Base-by-base conservation (phyloP, 495 filamentous ascomycete species). In the Penicillium argentinense region DNA sequence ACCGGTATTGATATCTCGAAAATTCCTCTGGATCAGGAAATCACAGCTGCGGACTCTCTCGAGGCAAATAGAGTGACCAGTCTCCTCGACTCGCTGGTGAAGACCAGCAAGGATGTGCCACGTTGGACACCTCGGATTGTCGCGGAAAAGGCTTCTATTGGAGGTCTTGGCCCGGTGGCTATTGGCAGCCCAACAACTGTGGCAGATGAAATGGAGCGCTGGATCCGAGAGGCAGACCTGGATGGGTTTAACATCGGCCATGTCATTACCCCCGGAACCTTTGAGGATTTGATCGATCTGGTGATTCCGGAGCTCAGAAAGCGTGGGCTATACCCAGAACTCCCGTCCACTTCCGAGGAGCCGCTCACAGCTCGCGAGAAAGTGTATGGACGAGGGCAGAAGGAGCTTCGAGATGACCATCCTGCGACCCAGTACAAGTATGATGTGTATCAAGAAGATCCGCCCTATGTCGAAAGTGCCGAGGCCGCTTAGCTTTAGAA, bases 1-100 rank as follows among this genome's bases (percentile, higher is more conserved):
- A 83, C 81, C 11, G 80, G 81, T 2, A 77, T 84, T 32, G 82
- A 84, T 45, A 69, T 86, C 32, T 77, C 71, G n/a, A 69, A 67
- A 36, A 71, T 78, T 38, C 74, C 77, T 1, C 43, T 80, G 1
- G 81, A 84, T 49, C 71, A 81, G 51, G 79, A 83, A 16, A 65
- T 84, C 46, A 75, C 63, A 1, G 65, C 65, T 0, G 70, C 66
- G 14, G 75, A 83, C 53, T 78, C 73, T 1, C 57, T 64, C 5
- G 80, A 82, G 51, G 76, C 71, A 4, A 59, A 78, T 39, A 77
- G 71, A 51, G 68, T 84, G 2, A 72, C 70, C 9, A 74, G 72
- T 46, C 55, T 79, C 11, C 61, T 83, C 8, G 74, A 78, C 26
- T 61, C 62, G 1, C 75, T 82, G 37, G 77, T 76, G 0, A 69